Base-by-base conservation (phyloP, 164 flowering plant species). In the Malania oleifera region DNA sequence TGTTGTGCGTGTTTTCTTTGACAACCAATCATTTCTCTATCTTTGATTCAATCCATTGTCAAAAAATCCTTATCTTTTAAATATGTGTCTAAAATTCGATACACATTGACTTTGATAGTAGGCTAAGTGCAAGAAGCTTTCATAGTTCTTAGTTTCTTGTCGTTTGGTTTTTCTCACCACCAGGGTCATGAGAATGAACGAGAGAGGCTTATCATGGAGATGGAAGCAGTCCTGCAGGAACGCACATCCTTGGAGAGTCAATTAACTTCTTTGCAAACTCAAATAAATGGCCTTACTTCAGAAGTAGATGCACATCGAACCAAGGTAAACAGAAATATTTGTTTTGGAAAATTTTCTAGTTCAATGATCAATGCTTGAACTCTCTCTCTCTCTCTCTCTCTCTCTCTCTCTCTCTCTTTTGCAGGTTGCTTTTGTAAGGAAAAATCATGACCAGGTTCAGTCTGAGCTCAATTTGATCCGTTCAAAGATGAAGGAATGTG, bases 131-230 rank as follows among this genome's bases (percentile, higher is more conserved):
- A 6, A 17, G 50, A 46, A 23, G 14, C 25, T 23, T 26, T n/a
- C 5, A 45, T 24, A 19, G 17, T 18, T 38, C 41, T 14, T 14
- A 52, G 38, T 51, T 26, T 53, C 6, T 18, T 61, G 13, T 60
- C 25, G 23, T 38, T 19, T 66, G 40, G 17, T 54, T 61, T 37
- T 73, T 22, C 39, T 26, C 58, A 44, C 57, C 64, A 18, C 6
- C 51, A 91, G 99, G 86, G 79, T 13, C 92, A 87, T 75, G 90
- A 80, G 63, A 95, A 77, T 81, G 85, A 86, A 68, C 80, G 70
- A 54, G 93, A 91, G 82, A 86, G 74, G 72, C 89, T 95, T 52
- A 56, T 85, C 44, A 82, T 95, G 99, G 93, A 95, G 68, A 82
- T 72, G 80, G 99, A 95, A 73, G 97, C 90, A 45, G 76, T 77